Conservation (phyloP, 306 rosid species). For the Mimosa pudica region DNA sequence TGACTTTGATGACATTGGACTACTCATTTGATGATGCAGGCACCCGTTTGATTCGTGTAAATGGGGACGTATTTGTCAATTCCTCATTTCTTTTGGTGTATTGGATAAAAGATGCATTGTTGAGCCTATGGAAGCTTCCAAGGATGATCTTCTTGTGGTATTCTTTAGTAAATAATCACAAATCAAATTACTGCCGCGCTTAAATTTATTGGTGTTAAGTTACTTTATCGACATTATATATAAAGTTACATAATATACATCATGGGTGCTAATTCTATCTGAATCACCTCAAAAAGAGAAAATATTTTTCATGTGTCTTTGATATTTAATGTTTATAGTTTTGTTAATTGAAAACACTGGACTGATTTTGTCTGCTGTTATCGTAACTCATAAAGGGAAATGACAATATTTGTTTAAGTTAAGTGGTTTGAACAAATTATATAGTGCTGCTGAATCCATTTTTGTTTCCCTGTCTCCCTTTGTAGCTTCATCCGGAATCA, state of each 20-base stretch:
- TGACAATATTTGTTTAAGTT: conserved; percentile 10
- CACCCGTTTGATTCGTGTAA: conserved; percentile 93
- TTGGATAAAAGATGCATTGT: conserved; percentile 51
- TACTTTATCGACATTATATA: background rate
- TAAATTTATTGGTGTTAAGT: background rate
- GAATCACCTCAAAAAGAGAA: background rate
- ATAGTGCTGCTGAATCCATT: conserved; percentile 23
- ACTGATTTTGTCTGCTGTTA: conserved; percentile 13
- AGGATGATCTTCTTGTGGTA: conserved; percentile 90
- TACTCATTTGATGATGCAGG: conserved; percentile 46
- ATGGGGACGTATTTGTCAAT: conserved; percentile 82
- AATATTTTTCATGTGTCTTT: background rate
- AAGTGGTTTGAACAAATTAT: conserved; percentile 6
- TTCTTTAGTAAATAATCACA: background rate
- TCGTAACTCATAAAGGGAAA: background rate
- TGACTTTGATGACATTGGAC: conserved; percentile 14
- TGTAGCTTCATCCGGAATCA: conserved; percentile 79
- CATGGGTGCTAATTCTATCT: no score
- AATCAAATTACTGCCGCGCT: background rate
- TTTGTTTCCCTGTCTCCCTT: conserved; percentile 31
- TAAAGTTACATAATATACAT: no score
- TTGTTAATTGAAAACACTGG: conserved; percentile 15
- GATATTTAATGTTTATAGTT: conserved; percentile 18
- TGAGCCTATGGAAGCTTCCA: conserved; percentile 88
- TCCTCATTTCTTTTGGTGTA: conserved; percentile 57